Evolutionary conservation across 352 stramenopile species (phyloP), one percentile per base, ranked within the genome.

Genomic region (Nothophytophthora sp.): DNA sequence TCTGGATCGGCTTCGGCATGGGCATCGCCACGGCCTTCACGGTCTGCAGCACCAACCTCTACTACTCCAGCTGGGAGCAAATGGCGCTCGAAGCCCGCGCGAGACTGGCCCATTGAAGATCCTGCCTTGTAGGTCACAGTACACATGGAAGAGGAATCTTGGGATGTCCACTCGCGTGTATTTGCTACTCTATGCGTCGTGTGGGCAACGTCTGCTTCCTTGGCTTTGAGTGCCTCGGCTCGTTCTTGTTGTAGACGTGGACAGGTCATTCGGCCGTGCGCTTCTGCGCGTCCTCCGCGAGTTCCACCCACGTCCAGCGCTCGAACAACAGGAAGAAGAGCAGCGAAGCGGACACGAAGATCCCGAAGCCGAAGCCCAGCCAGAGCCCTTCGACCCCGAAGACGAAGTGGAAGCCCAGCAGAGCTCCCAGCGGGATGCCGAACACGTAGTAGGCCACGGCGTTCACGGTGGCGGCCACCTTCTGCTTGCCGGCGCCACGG

Each of bases 371-470:
- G 37, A 95, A 92, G 30, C 86, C 82, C 11, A 88, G 44, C 86
- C 86, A 96, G 33, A 96, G 57, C 3, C 86, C 86, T 41, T 86
- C 81, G 30, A 92, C 57, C 30, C 65, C 60, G 34, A 64, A 73
- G 0, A 49, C 19, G 19, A 66, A 71, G 8, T 54, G 38, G 42
- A 95, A 82, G 2, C 67, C 81, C 4, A 90, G 35, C 10, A 88
- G 20, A 15, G 67, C 81, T 1, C 62, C 78, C n/a, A 90, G 24
- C 15, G 86, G 84, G 13, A 96, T 75, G 18, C 80, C 84, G 34
- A 92, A 64, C 0, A 57, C 52, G 55, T 95, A 96, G 56, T 88
- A 96, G 25, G 80, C 76, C 23, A 90, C 23, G 20, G 74, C 73
- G 48, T 89, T 96, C 20, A 76, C 75, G 32, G 64, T 73, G 12